Base-by-base conservation (phyloP, 2,329 filamentous ascomycete genomes). In the Fusarium penzigii region DNA sequence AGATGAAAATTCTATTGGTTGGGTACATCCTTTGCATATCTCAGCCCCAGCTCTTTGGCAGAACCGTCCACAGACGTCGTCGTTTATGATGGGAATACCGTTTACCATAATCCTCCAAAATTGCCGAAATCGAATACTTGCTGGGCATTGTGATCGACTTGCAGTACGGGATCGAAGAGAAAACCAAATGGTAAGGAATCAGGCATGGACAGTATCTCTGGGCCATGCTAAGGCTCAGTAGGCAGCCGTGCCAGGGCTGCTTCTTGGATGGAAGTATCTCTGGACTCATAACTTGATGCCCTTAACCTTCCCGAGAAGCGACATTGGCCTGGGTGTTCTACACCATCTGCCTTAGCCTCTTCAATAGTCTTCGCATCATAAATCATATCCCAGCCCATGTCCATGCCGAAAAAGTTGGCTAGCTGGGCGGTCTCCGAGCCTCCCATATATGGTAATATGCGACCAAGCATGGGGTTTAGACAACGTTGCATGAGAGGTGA, bases 231-330 rank as follows among this genome's bases (percentile, higher is more conserved):
- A 25, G 38, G 8, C 43, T 25, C 12, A 25, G 7, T 25, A 25
- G 20, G 20, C 7, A 25, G 20, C 20, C 20, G 20, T 25, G 20
- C 20, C 20, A 25, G 20, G 20, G 20, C 20, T 25, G 17, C 20
- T 17, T 38, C 41, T 25, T 12, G 25, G 13, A 40, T 29, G 11
- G 13, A 17, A 6, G 42, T 7, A 16, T 25, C 42, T 42, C 46
- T 49, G 13, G 41, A 16, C 39, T 56, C 56, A 25, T 25, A 25
- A 25, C 12, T 39, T 11, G 38, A 43, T 46, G 17, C 46, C 49
- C 65, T 55, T 17, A 75, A 59, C 11, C 55, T 63, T 6, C 75
- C 75, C 13, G 66, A 70, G 59, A 78, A 77, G 17, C 74, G 74
- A 3, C 71, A 73, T 9, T 46, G 32, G n/a, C 75, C 75, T 1